Base-by-base conservation (phyloP, 192 early-diverging fungal genomes). In the Lobosporangium transversale region DNA sequence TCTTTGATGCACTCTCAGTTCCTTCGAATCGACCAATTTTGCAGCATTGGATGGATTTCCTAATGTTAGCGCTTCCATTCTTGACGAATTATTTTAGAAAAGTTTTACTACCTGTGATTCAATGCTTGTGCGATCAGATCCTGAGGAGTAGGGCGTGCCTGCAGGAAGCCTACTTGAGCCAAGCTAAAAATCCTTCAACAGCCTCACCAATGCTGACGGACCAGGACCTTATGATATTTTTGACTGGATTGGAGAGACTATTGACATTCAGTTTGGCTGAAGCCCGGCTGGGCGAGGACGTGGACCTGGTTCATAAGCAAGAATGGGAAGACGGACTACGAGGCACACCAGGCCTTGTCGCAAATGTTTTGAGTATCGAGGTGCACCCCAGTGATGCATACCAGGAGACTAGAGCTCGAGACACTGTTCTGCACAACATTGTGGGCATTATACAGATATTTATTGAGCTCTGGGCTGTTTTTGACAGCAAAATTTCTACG, bases 21-120 rank as follows among this genome's bases (percentile, higher is more conserved):
- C 51, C 70, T 18, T 78, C 79, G 0, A 94, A 94, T 61, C 85
- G 90, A n/a, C 83, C 87, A 7, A 78, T 92, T 24, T 62, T 94
- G 15, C 89, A 90, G 27, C 80, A 90, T 49, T 94, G 91, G 91
- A 87, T 93, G 71, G 89, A 94, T 66, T 91, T 93, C 59, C 73
- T 93, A 63, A 64, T 88, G 36, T 63, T 83, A 2, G 84, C 87
- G 8, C 79, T 94, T 14, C 88, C 88, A 1, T 85, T 83, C 35
- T 54, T 93, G 14, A 81, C 87, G 49, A 69, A 78, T 24, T 89
- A 81, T 29, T 94, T 94, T 65, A 70, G 85, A 7, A 66, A 75
- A n/a, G 79, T 90, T 11, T 56, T 94, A 1, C 48, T 88, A 21
- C 91, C 91, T 0, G 71, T 92, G 31, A 68, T 91, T 0, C 81